These are phyloP conservation scores for Firmiana major DNA, from an alignment of 345 rosid species.

Conservation along the genomic window DNA sequence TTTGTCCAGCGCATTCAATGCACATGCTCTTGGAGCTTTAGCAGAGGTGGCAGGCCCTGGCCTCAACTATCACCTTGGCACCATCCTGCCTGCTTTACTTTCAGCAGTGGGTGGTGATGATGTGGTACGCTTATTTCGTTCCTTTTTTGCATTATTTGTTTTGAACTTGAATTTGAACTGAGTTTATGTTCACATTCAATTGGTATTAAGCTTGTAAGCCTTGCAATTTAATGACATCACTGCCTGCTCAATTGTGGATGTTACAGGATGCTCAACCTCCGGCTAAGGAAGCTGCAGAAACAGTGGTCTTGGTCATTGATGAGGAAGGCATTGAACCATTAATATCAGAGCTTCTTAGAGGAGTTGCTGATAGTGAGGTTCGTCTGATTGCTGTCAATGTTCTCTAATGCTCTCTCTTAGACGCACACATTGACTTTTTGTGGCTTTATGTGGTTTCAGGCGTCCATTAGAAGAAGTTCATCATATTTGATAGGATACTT, in stretches of 20 bases:
- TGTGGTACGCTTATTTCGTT: slow-evolving; percentile 35
- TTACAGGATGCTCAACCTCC: slow-evolving; percentile 74
- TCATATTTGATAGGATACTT: slow-evolving; percentile 86
- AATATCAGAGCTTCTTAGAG: slow-evolving; percentile 82
- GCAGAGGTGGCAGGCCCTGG: slow-evolving; percentile 99
- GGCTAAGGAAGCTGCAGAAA: slow-evolving; percentile 92
- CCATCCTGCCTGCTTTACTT: slow-evolving; percentile 89
- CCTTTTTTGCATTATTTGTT: neutral
- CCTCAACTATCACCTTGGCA: slow-evolving; percentile 79
- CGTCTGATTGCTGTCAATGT: slow-evolving; percentile 7
- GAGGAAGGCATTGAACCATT: slow-evolving; percentile 86
- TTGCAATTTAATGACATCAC: neutral
- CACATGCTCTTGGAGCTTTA: slow-evolving; percentile 94
- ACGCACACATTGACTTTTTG: slow-evolving; percentile 6
- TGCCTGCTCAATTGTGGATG: slow-evolving; percentile 7
- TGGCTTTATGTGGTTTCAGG: slow-evolving; percentile 42
- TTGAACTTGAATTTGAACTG: neutral
- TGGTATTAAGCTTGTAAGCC: neutral
- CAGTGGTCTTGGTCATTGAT: slow-evolving; percentile 78
- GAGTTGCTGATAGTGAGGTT: slow-evolving; percentile 78
- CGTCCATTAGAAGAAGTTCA: slow-evolving; percentile 83
- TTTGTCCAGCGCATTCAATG: slow-evolving; percentile 80
- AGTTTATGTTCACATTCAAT: neutral
- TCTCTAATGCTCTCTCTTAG: neutral
- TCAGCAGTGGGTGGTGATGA: slow-evolving; percentile 77